phyloP scores from a whole-genome alignment of 2,329 filamentous ascomycete species.

The Ophiostoma sp. region DNA sequence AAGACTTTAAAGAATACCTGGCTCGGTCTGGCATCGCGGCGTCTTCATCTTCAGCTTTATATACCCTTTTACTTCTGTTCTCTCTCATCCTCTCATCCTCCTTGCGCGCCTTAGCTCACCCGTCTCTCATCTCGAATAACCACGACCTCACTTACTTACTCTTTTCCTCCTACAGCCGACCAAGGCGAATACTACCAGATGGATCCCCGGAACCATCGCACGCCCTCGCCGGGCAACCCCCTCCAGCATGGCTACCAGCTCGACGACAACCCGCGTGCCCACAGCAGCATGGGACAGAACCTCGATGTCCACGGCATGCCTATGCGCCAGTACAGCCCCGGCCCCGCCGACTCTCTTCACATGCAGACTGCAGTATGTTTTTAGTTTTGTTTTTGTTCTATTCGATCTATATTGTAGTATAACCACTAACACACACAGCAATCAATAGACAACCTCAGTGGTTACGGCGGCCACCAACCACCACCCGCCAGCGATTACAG shows the following conservation, averaged over 20 bases:
- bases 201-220: slow-evolving; percentile 54
- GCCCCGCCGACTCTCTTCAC: slow-evolving; percentile 61
- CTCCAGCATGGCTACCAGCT: slow-evolving; percentile 73
- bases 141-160: slow-evolving; percentile 2
- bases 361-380: slow-evolving; percentile 75
- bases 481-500: slow-evolving; percentile 58
- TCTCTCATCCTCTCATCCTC: neutral
- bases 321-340: slow-evolving; percentile 51
- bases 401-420: neutral
- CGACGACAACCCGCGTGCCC: slow-evolving; percentile 66
- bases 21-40: slow-evolving; percentile 15
- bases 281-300: slow-evolving; percentile 39
- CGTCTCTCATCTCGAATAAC: slow-evolving; percentile 43
- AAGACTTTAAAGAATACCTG: neutral
- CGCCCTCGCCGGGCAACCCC: slow-evolving; percentile 72
- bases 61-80: neutral
- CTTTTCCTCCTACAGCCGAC: neutral
- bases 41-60: neutral
- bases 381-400: neutral
- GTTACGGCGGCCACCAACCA: slow-evolving; percentile 44
- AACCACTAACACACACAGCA: slow-evolving; percentile 36
- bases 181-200: slow-evolving; percentile 51
- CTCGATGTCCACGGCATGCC: slow-evolving; percentile 54
- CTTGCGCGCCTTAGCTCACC: slow-evolving; percentile 9
- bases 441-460: slow-evolving; percentile 46